Percentiles rank a stretch among this genome's conserved stretches.
These are phyloP conservation scores for Fomes fomentarius DNA, from an alignment of 1,284 basidiomycete species.

Conservation along the genomic window DNA sequence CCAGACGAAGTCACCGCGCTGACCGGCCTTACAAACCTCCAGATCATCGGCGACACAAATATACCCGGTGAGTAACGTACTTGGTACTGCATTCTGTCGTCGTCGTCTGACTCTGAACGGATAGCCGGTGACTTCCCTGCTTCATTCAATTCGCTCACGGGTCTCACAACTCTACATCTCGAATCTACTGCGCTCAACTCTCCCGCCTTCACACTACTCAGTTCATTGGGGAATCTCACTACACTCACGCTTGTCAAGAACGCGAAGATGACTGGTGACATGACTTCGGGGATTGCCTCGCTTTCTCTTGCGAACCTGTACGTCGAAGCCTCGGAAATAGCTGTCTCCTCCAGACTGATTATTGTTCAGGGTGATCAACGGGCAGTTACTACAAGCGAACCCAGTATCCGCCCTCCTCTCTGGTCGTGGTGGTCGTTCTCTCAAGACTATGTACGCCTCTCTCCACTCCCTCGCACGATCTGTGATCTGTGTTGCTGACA, in stretches of 20 bases:
- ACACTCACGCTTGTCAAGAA: constrained; percentile 49
- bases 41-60: constrained; percentile 45
- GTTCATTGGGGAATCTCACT: constrained; percentile 39
- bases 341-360: neutral
- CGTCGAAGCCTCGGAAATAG: constrained; percentile 21
- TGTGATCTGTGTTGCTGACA: neutral
- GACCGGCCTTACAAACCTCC: constrained; percentile 41
- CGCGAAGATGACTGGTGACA: constrained; percentile 42
- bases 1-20: constrained; percentile 48
- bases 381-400: constrained; percentile 34
- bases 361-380: constrained; percentile 37
- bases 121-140: constrained; percentile 46
- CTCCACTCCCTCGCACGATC: too few species aligned
- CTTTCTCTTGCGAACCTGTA: constrained; percentile 46
- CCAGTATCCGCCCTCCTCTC: constrained; percentile 36
- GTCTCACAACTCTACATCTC: constrained; percentile 44
- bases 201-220: constrained; percentile 41
- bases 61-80: constrained; percentile 40
- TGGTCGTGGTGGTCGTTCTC: constrained; percentile 30
- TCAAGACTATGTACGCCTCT: constrained; percentile 40
- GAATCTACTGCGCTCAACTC: constrained; percentile 48
- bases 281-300: constrained; percentile 42
- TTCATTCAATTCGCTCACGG: constrained; percentile 42
- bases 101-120: neutral
- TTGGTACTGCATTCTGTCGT: neutral